Base-by-base conservation (phyloP, 1,139 yeast genomes). In the Scheffersomyces insectosa region DNA sequence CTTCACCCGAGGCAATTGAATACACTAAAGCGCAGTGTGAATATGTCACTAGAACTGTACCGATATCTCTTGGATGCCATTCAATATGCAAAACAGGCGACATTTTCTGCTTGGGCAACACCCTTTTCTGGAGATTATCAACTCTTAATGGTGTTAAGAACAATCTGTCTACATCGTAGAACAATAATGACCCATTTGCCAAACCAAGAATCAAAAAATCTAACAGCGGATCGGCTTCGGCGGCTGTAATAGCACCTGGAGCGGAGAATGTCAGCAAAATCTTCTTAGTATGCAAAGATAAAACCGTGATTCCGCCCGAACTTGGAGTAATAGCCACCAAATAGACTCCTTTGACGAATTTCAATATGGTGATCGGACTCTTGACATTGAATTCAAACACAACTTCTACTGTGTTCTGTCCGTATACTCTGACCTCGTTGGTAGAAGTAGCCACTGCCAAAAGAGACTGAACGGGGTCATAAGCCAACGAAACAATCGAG, bases 41-140 rank as follows among this genome's bases (percentile, higher is more conserved):
- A 59, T 91, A 95, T 1, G 89, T 80, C 9, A 93, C 77, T 49
- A 95, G 70, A 6, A 93, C 50, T 0, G 85, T 75, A 0, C 96
- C 95, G 9, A 90, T 76, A 61, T 93, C 98, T 50, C 97, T 75
- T 2, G 99, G 99, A 55, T 89, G 95, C 78, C 96, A 75, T 49
- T 82, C 82, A 2, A 93, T 63, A 0, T 82, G 71, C 2, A 81
- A 59, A 1, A 89, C 93, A 0, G 89, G 83, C 0, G 85, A 77
- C 57, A 78, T 58, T 40, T 68, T 69, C 41, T 72, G 78, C 47
- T 72, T 67, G 1, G 80, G 78, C 44, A 85, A 68, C 2, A 75
- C 55, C 28, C 63, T 63, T 57, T 79, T 82, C 59, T 91, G 97
- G 23, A 89, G 71, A 57, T 88, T 88, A 46, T 81, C 87, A 33